phyloP scores from a whole-genome alignment of 805 yeast genomes.

The Starmerella riodocensis region DNA sequence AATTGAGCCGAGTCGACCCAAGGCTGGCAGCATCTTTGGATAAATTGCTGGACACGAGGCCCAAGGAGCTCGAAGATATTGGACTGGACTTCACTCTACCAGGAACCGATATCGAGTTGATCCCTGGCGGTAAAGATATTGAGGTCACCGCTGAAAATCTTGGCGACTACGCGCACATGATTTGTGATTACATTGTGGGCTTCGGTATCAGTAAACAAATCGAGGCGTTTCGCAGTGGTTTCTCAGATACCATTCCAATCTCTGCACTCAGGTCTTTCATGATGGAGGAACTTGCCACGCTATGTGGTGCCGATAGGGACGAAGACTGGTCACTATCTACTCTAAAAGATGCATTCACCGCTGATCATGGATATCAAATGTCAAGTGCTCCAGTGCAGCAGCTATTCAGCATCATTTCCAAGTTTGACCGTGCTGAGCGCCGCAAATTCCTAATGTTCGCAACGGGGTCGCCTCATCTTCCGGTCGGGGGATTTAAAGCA shows the following conservation, averaged over 20 bases:
- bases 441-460: conserved; percentile 71
- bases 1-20: conserved; percentile 16
- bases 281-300: conserved; percentile 53
- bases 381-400: conserved; percentile 52
- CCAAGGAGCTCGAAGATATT: conserved; percentile 39
- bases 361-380: conserved; percentile 79
- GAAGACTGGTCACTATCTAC: conserved; percentile 70
- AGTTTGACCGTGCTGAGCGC: conserved; percentile 42
- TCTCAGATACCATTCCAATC: conserved; percentile 70
- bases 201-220: conserved; percentile 55
- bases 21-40: conserved; percentile 15
- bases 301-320: conserved; percentile 42
- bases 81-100: conserved; percentile 61
- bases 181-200: conserved; percentile 47
- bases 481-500: conserved; percentile 83
- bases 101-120: conserved; percentile 51
- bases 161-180: conserved; percentile 41
- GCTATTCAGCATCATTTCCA: conserved; percentile 48
- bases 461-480: conserved; percentile 87
- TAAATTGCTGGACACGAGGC: conserved; percentile 24
- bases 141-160: conserved; percentile 42
- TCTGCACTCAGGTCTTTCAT: conserved; percentile 57
- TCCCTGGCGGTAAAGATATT: conserved; percentile 41
- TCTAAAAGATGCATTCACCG: conserved; percentile 46
- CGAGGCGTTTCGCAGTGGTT: conserved; percentile 61